Evolutionary conservation across 768 basidiomycete genomes (phyloP).

Genomic region (Suillus subaureus): DNA sequence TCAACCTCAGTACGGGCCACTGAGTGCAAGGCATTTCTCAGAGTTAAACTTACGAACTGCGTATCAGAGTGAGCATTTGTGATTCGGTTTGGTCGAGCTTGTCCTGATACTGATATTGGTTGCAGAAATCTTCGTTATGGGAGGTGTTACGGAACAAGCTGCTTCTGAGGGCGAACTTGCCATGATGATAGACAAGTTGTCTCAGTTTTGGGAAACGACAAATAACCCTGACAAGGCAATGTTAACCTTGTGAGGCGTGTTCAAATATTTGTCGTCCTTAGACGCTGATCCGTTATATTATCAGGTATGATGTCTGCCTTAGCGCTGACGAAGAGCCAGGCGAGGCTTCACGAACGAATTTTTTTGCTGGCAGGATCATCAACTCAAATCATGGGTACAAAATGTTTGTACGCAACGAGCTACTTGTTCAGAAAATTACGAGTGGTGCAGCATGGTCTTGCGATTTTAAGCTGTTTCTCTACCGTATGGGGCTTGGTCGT

Average conservation of each 20-base stretch:
- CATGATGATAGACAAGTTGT: conserved; percentile 54
- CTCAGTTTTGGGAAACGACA: conserved; percentile 55
- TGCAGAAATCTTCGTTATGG: conserved; percentile 43
- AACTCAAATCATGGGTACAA: conserved; percentile 55
- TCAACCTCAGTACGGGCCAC: conserved; percentile 42
- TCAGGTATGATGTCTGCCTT: conserved; percentile 66
- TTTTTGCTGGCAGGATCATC: conserved; percentile 56
- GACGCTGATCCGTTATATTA: conserved; percentile 5
- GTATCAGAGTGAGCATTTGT: conserved; percentile 56
- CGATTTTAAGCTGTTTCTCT: conserved; percentile 49
- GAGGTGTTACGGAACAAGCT: conserved; percentile 34
- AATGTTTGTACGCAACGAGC: conserved; percentile 49
- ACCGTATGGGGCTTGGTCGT: conserved; percentile 42
- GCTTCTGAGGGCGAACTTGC: conserved; percentile 37
- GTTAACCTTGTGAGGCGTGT: conserved; percentile 56
- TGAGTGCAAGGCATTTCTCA: conserved; percentile 46
- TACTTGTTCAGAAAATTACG: conserved; percentile 42
- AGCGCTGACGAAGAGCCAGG: conserved; percentile 52
- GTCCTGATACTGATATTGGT: conserved; percentile 17
- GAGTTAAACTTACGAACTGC: conserved; percentile 51
- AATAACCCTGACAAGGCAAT: conserved; percentile 53
- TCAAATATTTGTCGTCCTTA: conserved; percentile 3
- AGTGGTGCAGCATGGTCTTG: conserved; percentile 55
- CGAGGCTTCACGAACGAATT: conserved; percentile 50
- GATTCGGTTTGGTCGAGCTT: background rate